Percentiles rank a stretch among this genome's conserved stretches.
Evolutionary conservation across 2,329 filamentous ascomycete genomes (phyloP).

Genomic region (Septoria linicola): DNA sequence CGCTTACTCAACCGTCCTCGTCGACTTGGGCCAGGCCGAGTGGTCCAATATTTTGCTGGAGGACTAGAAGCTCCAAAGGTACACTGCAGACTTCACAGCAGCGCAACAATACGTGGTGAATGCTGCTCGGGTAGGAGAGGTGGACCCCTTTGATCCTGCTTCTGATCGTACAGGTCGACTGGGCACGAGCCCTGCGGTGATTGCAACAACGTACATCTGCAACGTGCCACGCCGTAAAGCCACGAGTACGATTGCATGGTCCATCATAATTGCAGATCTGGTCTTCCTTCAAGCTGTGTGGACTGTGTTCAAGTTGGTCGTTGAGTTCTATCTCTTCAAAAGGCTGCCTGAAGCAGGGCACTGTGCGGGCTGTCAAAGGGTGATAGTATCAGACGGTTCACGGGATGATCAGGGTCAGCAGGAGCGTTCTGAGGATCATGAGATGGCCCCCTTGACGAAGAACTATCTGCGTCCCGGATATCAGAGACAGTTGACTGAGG

Average conservation of each 20-base stretch:
- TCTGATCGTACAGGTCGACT: background rate
- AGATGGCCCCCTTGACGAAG: background rate
- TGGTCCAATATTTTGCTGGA: background rate
- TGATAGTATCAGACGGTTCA: background rate
- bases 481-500: background rate
- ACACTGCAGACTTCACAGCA: background rate
- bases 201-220: background rate
- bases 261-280: background rate
- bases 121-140: background rate
- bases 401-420: background rate
- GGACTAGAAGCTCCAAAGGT: background rate
- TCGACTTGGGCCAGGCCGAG: conserved; percentile 19
- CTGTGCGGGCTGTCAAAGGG: conserved; percentile 1
- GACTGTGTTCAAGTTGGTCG: conserved; percentile 2
- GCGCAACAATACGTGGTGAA: background rate
- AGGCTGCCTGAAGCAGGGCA: background rate
- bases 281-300: conserved; percentile 6
- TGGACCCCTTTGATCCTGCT: background rate
- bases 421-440: background rate
- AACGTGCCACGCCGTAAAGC: background rate
- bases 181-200: background rate
- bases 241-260: background rate
- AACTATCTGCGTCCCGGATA: background rate
- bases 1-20: conserved; percentile 20
- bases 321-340: background rate